These are phyloP conservation scores for Kalaharituber pfeilii DNA, from an alignment of 2,329 filamentous ascomycete species.

Conservation along the genomic window DNA sequence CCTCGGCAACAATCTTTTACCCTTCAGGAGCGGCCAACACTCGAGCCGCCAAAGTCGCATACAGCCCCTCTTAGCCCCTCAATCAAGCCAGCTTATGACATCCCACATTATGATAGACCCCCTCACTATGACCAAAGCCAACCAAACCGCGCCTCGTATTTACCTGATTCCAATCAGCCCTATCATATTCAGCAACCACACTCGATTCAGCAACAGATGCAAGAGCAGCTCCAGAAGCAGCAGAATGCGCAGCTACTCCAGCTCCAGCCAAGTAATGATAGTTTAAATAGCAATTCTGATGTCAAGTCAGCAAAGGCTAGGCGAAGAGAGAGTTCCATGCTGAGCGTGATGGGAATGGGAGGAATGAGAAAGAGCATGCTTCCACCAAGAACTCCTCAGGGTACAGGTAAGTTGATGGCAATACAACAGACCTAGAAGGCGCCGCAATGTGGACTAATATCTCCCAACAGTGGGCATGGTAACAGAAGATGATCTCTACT, in stretches of 20 bases:
- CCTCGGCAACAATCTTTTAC: slow-evolving; percentile 21
- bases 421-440: background rate
- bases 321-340: slow-evolving; percentile 44
- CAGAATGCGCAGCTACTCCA: slow-evolving; percentile 24
- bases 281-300: slow-evolving; percentile 22
- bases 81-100: background rate
- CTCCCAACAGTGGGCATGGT: slow-evolving; percentile 23
- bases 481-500: slow-evolving; percentile 23
- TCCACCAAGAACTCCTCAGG: background rate
- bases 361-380: slow-evolving; percentile 22
- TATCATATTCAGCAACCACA: slow-evolving; percentile 7
- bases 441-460: slow-evolving; percentile 16
- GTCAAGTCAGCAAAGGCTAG: slow-evolving; percentile 29
- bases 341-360: slow-evolving; percentile 29
- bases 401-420: slow-evolving; percentile 8
- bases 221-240: slow-evolving; percentile 30
- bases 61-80: background rate
- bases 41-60: background rate
- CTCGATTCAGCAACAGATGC: slow-evolving; percentile 1
- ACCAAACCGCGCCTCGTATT: background rate
- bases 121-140: background rate
- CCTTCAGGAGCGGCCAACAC: slow-evolving; percentile 1
- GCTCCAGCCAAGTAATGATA: slow-evolving; percentile 21
- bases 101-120: background rate
- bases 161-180: slow-evolving; percentile 10